Conservation (phyloP, 202 grass and related monocot genomes). For the Panicum hallii region DNA sequence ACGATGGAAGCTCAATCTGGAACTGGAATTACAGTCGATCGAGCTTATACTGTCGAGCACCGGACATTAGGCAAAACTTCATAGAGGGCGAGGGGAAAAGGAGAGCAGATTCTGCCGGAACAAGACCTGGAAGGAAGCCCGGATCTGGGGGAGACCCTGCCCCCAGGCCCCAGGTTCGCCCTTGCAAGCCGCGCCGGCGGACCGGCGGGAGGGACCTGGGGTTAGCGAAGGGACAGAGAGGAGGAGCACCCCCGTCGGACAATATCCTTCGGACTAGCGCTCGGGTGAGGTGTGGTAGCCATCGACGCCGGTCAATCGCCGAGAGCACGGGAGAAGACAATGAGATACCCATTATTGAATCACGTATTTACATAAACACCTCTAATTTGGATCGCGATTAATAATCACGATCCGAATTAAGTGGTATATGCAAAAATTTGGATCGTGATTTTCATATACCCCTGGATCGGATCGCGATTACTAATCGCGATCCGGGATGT, state of each 20-base stretch:
- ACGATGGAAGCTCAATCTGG: neutral
- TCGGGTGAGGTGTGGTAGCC: too few species aligned
- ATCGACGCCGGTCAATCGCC: neutral
- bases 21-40: neutral
- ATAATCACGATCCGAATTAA: too few species aligned
- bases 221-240: neutral
- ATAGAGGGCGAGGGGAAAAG: neutral
- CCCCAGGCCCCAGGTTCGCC: too few species aligned
- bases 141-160: neutral
- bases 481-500: too few species aligned
- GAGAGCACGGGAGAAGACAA: neutral
- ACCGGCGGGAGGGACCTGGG: neutral
- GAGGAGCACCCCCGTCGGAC: too few species aligned
- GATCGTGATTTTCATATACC: too few species aligned
- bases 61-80: neutral
- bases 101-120: neutral
- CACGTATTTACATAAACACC: too few species aligned
- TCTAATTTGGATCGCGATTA: too few species aligned
- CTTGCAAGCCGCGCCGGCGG: neutral
- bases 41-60: neutral
- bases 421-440: too few species aligned
- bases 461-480: too few species aligned
- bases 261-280: too few species aligned
- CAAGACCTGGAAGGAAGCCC: slow-evolving; percentile 11
- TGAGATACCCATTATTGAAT: too few species aligned